These are phyloP conservation scores for Chaetomiaceae sp. DNA, from an alignment of 2,329 filamentous ascomycete species.

Conservation along the genomic window DNA sequence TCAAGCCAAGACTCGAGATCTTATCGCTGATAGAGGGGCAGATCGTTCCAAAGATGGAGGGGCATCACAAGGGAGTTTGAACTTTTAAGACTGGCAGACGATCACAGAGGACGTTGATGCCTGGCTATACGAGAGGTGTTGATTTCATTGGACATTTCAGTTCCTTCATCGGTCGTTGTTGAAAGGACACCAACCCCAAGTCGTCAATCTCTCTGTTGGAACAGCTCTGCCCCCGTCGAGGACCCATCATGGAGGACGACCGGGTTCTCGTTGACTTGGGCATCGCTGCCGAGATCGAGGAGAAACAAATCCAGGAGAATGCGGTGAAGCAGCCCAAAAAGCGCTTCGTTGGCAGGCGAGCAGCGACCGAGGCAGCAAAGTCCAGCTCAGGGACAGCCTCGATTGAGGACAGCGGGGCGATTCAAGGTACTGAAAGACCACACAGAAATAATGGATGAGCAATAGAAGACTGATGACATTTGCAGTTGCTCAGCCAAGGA, in stretches of 20 bases:
- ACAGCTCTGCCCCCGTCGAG: no score
- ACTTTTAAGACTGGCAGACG: no score
- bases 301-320: conserved; percentile 31
- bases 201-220: not conserved
- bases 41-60: not conserved
- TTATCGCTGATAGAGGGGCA: conserved; percentile 1
- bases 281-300: conserved; percentile 62
- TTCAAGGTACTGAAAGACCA: conserved; percentile 56
- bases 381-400: conserved; percentile 33
- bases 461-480: conserved; percentile 9
- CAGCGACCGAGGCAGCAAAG: conserved; percentile 59
- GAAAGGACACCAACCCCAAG: not conserved
- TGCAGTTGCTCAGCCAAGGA: conserved; percentile 65
- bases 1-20: not conserved
- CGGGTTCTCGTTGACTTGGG: conserved; percentile 66
- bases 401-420: conserved; percentile 58
- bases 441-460: no score
- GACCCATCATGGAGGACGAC: conserved; percentile 79
- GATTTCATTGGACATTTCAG: no score
- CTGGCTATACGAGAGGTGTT: no score
- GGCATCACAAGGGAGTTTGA: not conserved
- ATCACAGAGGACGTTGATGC: no score
- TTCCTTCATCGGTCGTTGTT: no score
- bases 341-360: conserved; percentile 80
- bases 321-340: conserved; percentile 73